Base-by-base conservation (phyloP, 2,329 filamentous ascomycete species). In the Sordariomycetes sp. region DNA sequence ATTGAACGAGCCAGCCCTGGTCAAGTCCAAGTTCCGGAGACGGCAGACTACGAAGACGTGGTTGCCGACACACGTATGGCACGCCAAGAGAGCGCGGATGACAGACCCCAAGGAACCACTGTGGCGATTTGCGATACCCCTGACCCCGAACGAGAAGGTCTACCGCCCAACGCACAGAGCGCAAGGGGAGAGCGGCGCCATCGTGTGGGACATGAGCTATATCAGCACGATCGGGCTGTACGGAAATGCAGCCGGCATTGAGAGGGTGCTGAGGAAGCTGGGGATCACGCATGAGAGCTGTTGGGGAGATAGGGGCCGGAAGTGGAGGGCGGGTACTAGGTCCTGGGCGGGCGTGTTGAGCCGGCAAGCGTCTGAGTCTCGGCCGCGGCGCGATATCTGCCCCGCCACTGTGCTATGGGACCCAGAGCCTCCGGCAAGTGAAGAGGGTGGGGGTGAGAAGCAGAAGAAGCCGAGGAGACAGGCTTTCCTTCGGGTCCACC, bases 201-300 rank as follows among this genome's bases (percentile, higher is more conserved):
- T 97, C 51, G 86, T 86, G 1, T 97, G 93, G 91, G 94, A 99
- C 71, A 89, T 85, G 76, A 97, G 92, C 69, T 99, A 97, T 69
- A 88, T 94, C 76, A 89, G 89, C 64, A 96, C 90, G 1, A 87
- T 97, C 62, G 80, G 86, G 16, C 69, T 97, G 3, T 85, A 87
- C 63, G 94, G 92, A 0, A 73, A 76, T 16, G 74, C 82, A 48
- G 71, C 75, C 34, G 86, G 85, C 57, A 74, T 96, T 48, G 76
- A 85, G 58, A 79, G 81, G 43, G 76, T 93, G 11, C 69, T 97
- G 37, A 83, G 76, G 65, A 78, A 77, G 5, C 64, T 96, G 1
- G 86, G 88, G 1, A 70, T 90, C 52, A 74, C 74, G 1, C 78
- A 83, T 22, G 77, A 82, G 16, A 76, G 79, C 18, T 73, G 83